Conservation (phyloP, 1,284 basidiomycete species). For the Malassezia dermatis region DNA sequence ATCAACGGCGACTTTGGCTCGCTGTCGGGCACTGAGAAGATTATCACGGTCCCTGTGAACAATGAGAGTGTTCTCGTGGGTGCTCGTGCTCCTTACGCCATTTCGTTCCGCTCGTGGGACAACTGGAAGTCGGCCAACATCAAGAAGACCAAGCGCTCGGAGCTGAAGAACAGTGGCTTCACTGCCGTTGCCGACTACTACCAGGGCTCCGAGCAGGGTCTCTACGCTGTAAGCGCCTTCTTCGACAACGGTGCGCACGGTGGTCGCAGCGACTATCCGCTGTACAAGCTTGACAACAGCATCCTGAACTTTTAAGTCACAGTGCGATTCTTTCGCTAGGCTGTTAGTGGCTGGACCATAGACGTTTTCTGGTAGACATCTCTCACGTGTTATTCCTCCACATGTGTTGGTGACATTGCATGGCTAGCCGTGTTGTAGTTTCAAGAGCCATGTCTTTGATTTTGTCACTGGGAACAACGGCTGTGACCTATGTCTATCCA, state of each 20-base stretch:
- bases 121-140: constrained; percentile 29
- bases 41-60: constrained; percentile 22
- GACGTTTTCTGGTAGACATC: background rate
- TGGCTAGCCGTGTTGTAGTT: background rate
- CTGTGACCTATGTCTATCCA: constrained; percentile 13
- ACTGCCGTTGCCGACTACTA: constrained; percentile 36
- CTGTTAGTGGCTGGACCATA: background rate
- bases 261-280: constrained; percentile 26
- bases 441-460: background rate
- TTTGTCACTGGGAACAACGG: background rate
- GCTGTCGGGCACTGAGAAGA: constrained; percentile 34
- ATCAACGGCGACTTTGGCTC: constrained; percentile 32
- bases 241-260: constrained; percentile 37
- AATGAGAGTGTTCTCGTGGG: constrained; percentile 26
- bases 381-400: background rate
- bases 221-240: constrained; percentile 42
- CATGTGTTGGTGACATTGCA: background rate
- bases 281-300: constrained; percentile 21
- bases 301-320: constrained; percentile 15
- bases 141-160: constrained; percentile 20
- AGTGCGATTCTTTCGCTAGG: background rate
- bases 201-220: constrained; percentile 22
- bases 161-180: constrained; percentile 33
- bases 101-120: constrained; percentile 31
- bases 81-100: constrained; percentile 37